phyloP scores from a whole-genome alignment of 495 filamentous ascomycete species.

The Lindgomyces ingoldianus region DNA sequence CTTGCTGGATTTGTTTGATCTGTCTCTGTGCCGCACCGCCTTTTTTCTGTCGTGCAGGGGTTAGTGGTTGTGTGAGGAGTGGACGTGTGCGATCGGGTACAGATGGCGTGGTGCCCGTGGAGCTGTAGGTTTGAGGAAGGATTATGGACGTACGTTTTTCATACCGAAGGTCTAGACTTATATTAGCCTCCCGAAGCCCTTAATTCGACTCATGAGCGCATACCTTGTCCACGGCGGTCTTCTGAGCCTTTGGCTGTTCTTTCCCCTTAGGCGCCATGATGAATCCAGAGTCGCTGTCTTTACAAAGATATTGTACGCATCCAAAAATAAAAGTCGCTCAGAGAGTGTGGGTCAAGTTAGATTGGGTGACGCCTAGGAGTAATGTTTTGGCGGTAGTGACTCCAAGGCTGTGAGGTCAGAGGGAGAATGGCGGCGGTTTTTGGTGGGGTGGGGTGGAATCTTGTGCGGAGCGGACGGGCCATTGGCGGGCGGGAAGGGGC shows the following conservation, averaged over 20 bases:
- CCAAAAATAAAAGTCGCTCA: not conserved
- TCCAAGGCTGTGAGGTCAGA: slow-evolving; percentile 13
- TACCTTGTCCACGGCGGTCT: slow-evolving; percentile 82
- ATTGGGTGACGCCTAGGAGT: slow-evolving; percentile 16
- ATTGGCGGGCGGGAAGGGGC: slow-evolving; percentile 15
- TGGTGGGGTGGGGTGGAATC: too few species aligned
- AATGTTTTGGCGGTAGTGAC: too few species aligned
- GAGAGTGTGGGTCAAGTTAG: slow-evolving; percentile 28
- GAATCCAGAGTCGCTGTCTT: not conserved
- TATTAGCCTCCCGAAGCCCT: slow-evolving; percentile 32
- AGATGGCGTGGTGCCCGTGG: slow-evolving; percentile 1
- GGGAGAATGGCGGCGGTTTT: slow-evolving; percentile 27
- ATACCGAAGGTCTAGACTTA: slow-evolving; percentile 81
- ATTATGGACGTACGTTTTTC: slow-evolving; percentile 74
- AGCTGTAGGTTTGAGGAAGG: slow-evolving; percentile 15
- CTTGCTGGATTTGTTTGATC: slow-evolving; percentile 76
- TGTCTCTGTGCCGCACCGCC: slow-evolving; percentile 83
- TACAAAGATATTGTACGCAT: not conserved
- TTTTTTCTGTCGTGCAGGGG: slow-evolving; percentile 68
- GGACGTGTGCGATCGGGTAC: slow-evolving; percentile 12
- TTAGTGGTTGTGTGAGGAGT: slow-evolving; percentile 12
- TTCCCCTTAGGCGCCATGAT: slow-evolving; percentile 92
- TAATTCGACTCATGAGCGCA: slow-evolving; percentile 5
- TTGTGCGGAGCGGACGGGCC: slow-evolving; percentile 24
- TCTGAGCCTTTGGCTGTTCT: slow-evolving; percentile 69